These are phyloP conservation scores for Gentiana macrophylla DNA, from an alignment of 257 asterid genomes.

Conservation along the genomic window DNA sequence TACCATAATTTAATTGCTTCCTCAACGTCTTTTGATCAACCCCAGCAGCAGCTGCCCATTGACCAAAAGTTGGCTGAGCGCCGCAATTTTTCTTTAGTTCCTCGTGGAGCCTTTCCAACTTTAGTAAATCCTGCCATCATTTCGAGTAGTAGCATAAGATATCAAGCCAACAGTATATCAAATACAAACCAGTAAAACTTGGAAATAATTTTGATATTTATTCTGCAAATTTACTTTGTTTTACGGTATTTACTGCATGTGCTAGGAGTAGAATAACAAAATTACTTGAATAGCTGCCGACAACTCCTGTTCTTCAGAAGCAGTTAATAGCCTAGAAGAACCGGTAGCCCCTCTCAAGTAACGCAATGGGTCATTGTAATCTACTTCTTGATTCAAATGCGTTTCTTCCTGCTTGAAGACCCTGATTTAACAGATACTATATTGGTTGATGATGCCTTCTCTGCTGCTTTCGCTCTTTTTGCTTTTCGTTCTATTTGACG, in stretches of 20 bases:
- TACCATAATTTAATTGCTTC: conserved; percentile 62
- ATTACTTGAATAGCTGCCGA: conserved; percentile 85
- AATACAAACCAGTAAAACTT: not conserved
- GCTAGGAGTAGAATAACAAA: not conserved
- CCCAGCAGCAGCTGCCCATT: conserved; percentile 96
- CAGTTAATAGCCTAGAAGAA: conserved; percentile 62
- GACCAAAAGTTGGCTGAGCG: conserved; percentile 49
- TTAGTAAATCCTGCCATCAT: conserved; percentile 57
- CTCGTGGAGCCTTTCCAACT: conserved; percentile 65
- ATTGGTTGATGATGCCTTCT: conserved; percentile 52
- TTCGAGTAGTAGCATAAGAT: conserved; percentile 4
- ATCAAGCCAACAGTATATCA: not conserved
- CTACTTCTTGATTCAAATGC: conserved; percentile 53
- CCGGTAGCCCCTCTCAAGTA: conserved; percentile 68
- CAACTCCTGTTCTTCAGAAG: conserved; percentile 72
- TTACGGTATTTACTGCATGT: not conserved
- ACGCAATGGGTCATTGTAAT: conserved; percentile 75
- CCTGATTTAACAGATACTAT: conserved; percentile 61
- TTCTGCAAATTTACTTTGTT: too few species aligned
- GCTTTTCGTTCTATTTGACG: conserved; percentile 81
- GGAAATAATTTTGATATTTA: not conserved
- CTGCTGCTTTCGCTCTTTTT: conserved; percentile 63
- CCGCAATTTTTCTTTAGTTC: conserved; percentile 66
- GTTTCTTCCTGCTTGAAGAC: conserved; percentile 56
- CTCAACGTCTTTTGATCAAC: conserved; percentile 73